Evolutionary conservation across 176 grass and related monocot genomes (phyloP).

Genomic region (Carex littledalei): DNA sequence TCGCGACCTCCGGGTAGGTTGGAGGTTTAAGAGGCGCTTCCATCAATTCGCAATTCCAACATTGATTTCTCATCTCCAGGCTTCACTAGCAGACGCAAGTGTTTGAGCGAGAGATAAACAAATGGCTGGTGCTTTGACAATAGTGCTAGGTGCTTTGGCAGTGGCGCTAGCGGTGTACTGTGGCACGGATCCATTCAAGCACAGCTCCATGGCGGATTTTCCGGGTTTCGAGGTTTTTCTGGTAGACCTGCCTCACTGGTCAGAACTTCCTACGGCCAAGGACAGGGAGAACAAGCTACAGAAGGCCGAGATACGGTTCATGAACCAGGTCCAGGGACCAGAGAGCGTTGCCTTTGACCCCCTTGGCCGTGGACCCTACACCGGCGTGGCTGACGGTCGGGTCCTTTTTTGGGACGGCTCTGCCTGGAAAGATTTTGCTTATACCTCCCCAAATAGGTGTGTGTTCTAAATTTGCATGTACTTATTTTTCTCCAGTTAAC

Average conservation of each 20-base stretch:
- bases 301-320: conserved; percentile 59
- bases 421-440: conserved; percentile 66
- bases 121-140: conserved; percentile 21
- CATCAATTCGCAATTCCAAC: not conserved
- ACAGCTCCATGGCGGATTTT: conserved; percentile 66
- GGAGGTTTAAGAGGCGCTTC: not conserved
- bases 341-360: conserved; percentile 91
- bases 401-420: conserved; percentile 72
- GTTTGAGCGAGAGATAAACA: not conserved
- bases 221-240: conserved; percentile 67
- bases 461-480: not conserved
- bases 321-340: conserved; percentile 77
- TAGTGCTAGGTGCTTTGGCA: conserved; percentile 21
- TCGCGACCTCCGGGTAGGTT: not conserved
- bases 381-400: conserved; percentile 82
- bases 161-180: conserved; percentile 56
- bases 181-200: conserved; percentile 65
- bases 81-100: not conserved
- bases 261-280: conserved; percentile 42
- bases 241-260: conserved; percentile 37
- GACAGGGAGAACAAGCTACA: conserved; percentile 58
- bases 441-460: conserved; percentile 65
- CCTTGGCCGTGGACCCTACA: conserved; percentile 80
- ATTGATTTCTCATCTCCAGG: not conserved
- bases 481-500: not conserved